phyloP scores from a whole-genome alignment of 176 grass and related monocot species.

The Lolium rigidum region DNA sequence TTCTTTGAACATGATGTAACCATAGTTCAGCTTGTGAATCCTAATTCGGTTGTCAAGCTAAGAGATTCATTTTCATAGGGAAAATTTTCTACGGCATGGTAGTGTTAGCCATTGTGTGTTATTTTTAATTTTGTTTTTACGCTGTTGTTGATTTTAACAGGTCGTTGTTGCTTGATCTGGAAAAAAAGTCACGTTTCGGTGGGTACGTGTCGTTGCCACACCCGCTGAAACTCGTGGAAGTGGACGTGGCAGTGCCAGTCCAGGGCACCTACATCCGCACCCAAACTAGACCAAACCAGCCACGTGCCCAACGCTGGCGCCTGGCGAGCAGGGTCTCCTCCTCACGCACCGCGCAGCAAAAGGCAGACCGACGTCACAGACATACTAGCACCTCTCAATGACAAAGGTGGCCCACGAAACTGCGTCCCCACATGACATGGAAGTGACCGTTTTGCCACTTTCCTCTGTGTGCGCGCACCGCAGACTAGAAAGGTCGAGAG shows the following conservation, averaged over 20 bases:
- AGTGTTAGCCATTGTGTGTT: too few species aligned
- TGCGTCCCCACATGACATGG: not conserved
- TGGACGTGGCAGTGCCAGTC: conserved; percentile 11
- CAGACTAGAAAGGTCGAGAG: conserved; percentile 25
- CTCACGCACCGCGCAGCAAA: not conserved
- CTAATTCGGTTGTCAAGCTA: too few species aligned
- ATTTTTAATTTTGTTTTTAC: too few species aligned
- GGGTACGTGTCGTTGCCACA: too few species aligned
- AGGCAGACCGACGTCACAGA: not conserved
- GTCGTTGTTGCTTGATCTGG: too few species aligned
- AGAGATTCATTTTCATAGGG: too few species aligned
- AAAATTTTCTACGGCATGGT: too few species aligned
- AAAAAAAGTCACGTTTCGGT: too few species aligned
- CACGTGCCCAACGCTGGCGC: not conserved
- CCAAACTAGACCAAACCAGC: not conserved
- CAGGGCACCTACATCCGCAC: not conserved
- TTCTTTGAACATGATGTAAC: too few species aligned
- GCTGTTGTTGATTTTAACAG: too few species aligned
- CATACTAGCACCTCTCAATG: accelerated
- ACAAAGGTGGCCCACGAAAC: accelerated
- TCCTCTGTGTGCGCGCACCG: not conserved
- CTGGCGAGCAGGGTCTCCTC: not conserved
- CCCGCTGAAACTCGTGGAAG: not conserved
- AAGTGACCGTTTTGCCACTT: not conserved
- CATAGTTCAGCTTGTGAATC: too few species aligned